phyloP scores from a whole-genome alignment of 306 rosid genomes.

The Quercus agrifolia region DNA sequence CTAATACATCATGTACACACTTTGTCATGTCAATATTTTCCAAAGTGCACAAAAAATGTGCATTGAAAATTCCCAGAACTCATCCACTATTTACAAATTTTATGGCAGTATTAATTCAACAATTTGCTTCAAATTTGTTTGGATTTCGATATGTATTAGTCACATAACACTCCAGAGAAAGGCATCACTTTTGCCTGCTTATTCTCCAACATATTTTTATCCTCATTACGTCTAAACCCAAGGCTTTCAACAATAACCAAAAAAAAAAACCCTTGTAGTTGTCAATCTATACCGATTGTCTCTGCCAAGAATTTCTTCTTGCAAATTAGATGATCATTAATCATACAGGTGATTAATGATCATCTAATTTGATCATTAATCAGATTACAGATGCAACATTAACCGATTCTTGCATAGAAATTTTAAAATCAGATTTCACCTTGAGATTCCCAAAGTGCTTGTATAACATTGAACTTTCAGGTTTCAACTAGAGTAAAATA shows the following conservation, averaged over 20 bases:
- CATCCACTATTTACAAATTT: not conserved
- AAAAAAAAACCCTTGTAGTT: not conserved
- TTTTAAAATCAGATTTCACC: conserved; percentile 10
- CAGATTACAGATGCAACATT: not conserved
- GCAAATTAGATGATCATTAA: conserved; percentile 1
- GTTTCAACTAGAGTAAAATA: not conserved
- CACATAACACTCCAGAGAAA: not conserved
- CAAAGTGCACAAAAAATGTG: not conserved
- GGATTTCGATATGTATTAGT: not conserved
- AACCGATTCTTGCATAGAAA: not conserved
- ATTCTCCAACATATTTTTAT: not conserved
- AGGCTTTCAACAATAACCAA: too few species aligned
- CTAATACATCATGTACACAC: not conserved
- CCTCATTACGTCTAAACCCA: not conserved
- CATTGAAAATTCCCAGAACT: too few species aligned
- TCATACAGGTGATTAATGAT: too few species aligned
- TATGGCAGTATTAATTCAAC: not conserved
- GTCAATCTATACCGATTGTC: not conserved
- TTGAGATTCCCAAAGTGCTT: conserved; percentile 16
- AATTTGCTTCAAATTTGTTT: not conserved
- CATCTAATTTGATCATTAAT: too few species aligned
- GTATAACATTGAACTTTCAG: not conserved
- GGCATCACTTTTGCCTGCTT: not conserved
- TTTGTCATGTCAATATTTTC: not conserved
- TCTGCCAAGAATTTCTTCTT: not conserved